Percentiles rank a stretch among this genome's conserved stretches.
These are phyloP conservation scores for Perilla frutescens DNA, from an alignment of 257 asterid species.

Conservation along the genomic window DNA sequence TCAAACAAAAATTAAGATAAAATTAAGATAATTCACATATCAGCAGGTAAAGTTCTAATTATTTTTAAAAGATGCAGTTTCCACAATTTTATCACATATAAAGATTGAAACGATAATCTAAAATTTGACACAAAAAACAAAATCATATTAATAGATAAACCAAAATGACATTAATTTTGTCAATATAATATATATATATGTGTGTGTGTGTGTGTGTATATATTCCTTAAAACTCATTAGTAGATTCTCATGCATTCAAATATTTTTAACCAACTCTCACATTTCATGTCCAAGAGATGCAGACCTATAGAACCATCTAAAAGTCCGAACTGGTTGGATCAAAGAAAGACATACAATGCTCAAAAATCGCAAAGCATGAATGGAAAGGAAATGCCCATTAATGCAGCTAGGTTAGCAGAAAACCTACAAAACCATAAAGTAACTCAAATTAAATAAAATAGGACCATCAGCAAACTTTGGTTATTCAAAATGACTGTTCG, in stretches of 20 bases:
- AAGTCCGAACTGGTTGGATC: not conserved
- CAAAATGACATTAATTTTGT: not conserved
- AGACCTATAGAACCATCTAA: not conserved
- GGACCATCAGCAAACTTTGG: not conserved
- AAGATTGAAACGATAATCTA: slow-evolving; percentile 14
- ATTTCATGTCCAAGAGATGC: slow-evolving; percentile 16
- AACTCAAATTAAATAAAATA: not conserved
- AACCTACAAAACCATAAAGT: not conserved
- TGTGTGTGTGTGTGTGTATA: not conserved
- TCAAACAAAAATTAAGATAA: slow-evolving; percentile 27
- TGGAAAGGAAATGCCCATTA: slow-evolving; percentile 7
- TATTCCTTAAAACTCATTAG: not conserved
- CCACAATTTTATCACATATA: not conserved
- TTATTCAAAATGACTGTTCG: not conserved
- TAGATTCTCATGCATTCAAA: slow-evolving; percentile 13
- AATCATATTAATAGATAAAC: slow-evolving; percentile 17
- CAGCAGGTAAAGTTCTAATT: slow-evolving; percentile 14
- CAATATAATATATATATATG: too few species aligned
- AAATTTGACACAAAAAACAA: not conserved
- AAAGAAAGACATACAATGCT: not conserved
- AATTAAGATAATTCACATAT: slow-evolving; percentile 21
- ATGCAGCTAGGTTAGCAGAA: not conserved
- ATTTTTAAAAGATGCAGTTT: slow-evolving; percentile 6
- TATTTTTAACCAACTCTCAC: slow-evolving; percentile 1
- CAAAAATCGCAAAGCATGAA: not conserved